phyloP scores from a whole-genome alignment of 192 early-diverging fungal genomes.

The Geranomyces variabilis region DNA sequence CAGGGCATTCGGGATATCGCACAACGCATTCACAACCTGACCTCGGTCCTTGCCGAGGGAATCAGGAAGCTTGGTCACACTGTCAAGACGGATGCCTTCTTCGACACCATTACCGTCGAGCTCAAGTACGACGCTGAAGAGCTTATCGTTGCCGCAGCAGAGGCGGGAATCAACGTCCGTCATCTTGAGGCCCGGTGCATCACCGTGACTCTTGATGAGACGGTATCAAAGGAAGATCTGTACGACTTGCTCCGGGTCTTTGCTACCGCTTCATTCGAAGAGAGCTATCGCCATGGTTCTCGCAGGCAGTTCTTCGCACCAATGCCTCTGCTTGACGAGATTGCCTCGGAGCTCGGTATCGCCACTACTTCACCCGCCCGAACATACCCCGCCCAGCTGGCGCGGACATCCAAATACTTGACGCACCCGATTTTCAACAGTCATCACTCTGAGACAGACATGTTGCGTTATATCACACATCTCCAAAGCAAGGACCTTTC shows the following conservation, averaged over 20 bases:
- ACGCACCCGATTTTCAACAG: constrained; percentile 93
- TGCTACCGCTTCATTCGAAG: constrained; percentile 59
- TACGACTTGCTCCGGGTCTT: constrained; percentile 80
- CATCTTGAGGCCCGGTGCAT: constrained; percentile 75
- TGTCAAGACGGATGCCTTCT: constrained; percentile 84
- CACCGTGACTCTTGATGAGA: constrained; percentile 92
- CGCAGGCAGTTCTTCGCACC: constrained; percentile 23
- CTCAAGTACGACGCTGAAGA: constrained; percentile 62
- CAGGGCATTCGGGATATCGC: constrained; percentile 89
- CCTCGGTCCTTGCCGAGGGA: constrained; percentile 76
- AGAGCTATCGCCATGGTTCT: constrained; percentile 52
- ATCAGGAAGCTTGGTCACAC: constrained; percentile 75
- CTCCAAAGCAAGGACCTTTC: constrained; percentile 98
- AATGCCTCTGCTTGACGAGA: constrained; percentile 52
- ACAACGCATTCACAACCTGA: constrained; percentile 90
- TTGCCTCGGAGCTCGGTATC: constrained; percentile 41
- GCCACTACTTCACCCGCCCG: constrained; percentile 18
- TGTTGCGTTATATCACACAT: constrained; percentile 94
- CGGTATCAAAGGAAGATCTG: constrained; percentile 81
- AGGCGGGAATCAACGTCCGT: constrained; percentile 85
- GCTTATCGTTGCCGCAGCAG: constrained; percentile 74
- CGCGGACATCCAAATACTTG: constrained; percentile 76
- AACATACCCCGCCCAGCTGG: constrained; percentile 62
- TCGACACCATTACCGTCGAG: constrained; percentile 93
- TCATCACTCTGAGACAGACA: constrained; percentile 97